Conservation (phyloP, 768 basidiomycete species). For the Clathrus columnatus region DNA sequence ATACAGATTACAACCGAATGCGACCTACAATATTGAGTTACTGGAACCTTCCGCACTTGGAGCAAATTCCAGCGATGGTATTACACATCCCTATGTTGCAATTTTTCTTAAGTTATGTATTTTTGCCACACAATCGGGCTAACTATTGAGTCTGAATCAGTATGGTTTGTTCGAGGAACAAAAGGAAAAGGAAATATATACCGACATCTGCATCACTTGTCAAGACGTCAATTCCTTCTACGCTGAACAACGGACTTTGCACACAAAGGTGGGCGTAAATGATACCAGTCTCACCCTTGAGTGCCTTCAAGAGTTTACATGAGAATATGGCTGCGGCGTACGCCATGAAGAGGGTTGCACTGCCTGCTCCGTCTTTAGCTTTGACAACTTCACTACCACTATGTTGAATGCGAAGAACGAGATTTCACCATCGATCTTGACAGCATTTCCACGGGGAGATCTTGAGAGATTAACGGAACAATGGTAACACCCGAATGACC, state of each 20-base stretch:
- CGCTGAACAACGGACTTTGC: slow-evolving; percentile 76
- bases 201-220: slow-evolving; percentile 91
- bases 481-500: slow-evolving; percentile 98
- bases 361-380: slow-evolving; percentile 86
- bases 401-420: slow-evolving; percentile 92
- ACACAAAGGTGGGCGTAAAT: slow-evolving; percentile 78
- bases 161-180: too few relatives aligned
- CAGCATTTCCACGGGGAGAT: slow-evolving; percentile 52
- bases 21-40: too few relatives aligned
- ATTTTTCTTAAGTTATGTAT: too few relatives aligned
- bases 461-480: slow-evolving; percentile 92
- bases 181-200: slow-evolving; percentile 35
- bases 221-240: slow-evolving; percentile 90
- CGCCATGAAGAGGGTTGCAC: slow-evolving; percentile 71
- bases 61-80: too few relatives aligned
- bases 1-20: too few relatives aligned
- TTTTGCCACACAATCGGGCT: too few relatives aligned
- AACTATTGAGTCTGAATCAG: too few relatives aligned
- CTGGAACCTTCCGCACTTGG: too few relatives aligned
- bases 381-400: slow-evolving; percentile 98
- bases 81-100: too few relatives aligned
- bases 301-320: slow-evolving; percentile 47
- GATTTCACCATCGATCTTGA: slow-evolving; percentile 65
- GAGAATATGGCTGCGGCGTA: slow-evolving; percentile 71
- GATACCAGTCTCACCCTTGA: slow-evolving; percentile 60